Percentiles rank a stretch among this genome's conserved stretches.
These are phyloP conservation scores for Fusarium tricinctum DNA, from an alignment of 2,329 filamentous ascomycete genomes.

Conservation along the genomic window DNA sequence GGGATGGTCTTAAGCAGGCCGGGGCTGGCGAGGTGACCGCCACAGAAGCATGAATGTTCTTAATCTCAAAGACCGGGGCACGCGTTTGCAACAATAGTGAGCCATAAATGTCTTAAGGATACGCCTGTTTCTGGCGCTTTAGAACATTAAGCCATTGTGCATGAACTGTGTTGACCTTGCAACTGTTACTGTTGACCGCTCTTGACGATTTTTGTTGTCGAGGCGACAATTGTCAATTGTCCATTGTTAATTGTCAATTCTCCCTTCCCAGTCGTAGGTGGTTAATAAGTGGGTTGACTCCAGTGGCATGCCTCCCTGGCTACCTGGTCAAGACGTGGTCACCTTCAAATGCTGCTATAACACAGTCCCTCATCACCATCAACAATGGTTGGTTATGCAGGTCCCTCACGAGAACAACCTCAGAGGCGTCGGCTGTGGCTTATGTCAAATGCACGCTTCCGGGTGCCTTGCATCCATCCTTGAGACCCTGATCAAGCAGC, in stretches of 20 bases:
- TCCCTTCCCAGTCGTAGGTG: conserved; percentile 5
- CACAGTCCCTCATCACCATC: background rate
- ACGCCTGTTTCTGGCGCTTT: conserved; percentile 1
- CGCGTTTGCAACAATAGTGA: conserved; percentile 21
- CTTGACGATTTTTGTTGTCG: conserved; percentile 32
- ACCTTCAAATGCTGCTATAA: conserved; percentile 2
- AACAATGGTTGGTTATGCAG: conserved; percentile 10
- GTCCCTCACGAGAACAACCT: conserved; percentile 10
- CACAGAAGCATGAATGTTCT: conserved; percentile 35
- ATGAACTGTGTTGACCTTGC: conserved; percentile 20
- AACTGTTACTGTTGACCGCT: conserved; percentile 5
- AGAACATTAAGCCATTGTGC: conserved; percentile 16
- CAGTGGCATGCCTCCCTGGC: conserved; percentile 13
- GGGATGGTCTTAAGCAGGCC: conserved; percentile 22
- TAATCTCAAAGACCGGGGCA: conserved; percentile 31
- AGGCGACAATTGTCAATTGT: conserved; percentile 19
- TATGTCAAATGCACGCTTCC: conserved; percentile 37
- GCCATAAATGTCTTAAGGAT: conserved; percentile 20
- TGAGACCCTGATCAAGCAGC: conserved; percentile 14
- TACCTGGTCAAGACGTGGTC: conserved; percentile 14
- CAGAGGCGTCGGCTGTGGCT: conserved; percentile 42
- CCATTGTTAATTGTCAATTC: too few relatives aligned
- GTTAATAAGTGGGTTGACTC: conserved; percentile 3
- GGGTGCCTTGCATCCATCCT: conserved; percentile 35
- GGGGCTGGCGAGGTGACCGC: conserved; percentile 39